These are phyloP conservation scores for Helianthus tuberosus DNA, from an alignment of 129 eudicot genomes.

Conservation along the genomic window DNA sequence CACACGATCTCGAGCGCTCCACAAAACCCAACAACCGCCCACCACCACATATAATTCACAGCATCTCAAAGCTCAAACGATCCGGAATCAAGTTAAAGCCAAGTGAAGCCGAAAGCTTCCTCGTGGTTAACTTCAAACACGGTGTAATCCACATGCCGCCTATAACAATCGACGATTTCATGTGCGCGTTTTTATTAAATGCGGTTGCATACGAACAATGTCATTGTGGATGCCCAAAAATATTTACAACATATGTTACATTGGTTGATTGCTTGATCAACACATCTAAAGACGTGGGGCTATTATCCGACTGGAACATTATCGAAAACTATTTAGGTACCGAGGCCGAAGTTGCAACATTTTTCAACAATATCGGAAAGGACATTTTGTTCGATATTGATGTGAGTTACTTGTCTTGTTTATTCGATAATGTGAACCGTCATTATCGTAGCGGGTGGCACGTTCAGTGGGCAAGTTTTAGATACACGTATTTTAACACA, in stretches of 20 bases:
- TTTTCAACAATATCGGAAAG: slow-evolving; percentile 73
- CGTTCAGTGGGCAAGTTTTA: slow-evolving; percentile 71
- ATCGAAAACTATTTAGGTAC: slow-evolving; percentile 83
- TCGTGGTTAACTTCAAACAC: slow-evolving; percentile 44
- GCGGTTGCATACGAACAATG: slow-evolving; percentile 86
- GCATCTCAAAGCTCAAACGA: slow-evolving; percentile 71
- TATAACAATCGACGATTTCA: slow-evolving; percentile 69
- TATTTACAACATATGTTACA: slow-evolving; percentile 71
- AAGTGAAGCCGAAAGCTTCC: slow-evolving; percentile 52
- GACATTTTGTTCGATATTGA: slow-evolving; percentile 63
- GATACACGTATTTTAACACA: slow-evolving; percentile 65
- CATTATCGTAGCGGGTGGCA: slow-evolving; percentile 63
- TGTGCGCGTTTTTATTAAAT: slow-evolving; percentile 64
- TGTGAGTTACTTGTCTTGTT: slow-evolving; percentile 51
- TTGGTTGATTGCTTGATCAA: slow-evolving; percentile 73
- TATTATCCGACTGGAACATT: slow-evolving; percentile 56
- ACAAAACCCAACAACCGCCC: slow-evolving; percentile 15
- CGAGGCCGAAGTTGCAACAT: slow-evolving; percentile 63
- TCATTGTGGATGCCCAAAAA: slow-evolving; percentile 54
- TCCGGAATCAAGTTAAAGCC: slow-evolving; percentile 67
- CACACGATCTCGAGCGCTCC: slow-evolving; percentile 9
- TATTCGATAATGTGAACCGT: slow-evolving; percentile 63
- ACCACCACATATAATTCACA: slow-evolving; percentile 53
- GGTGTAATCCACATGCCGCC: slow-evolving; percentile 74
- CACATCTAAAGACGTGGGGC: slow-evolving; percentile 64